These are phyloP conservation scores for Pisolithus thermaeus DNA, from an alignment of 1,284 basidiomycete genomes.

Conservation along the genomic window DNA sequence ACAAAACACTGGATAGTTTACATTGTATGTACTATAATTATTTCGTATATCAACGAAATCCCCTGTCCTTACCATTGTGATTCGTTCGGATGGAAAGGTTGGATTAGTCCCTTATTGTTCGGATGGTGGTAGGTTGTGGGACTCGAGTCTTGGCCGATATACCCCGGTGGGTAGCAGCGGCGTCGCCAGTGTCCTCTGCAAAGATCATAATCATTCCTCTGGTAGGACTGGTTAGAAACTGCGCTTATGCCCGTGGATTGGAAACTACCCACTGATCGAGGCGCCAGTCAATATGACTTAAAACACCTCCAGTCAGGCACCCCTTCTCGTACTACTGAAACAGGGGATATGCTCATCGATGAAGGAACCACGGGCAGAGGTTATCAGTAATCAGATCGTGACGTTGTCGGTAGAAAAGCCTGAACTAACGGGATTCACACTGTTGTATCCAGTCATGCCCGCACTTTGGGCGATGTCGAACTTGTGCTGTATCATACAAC, in stretches of 20 bases:
- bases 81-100: not conserved
- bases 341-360: slow-evolving; percentile 9
- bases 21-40: no score
- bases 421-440: slow-evolving; percentile 29
- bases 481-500: slow-evolving; percentile 2
- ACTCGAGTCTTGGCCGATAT: not conserved
- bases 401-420: slow-evolving; percentile 29
- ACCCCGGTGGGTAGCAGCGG: slow-evolving; percentile 13
- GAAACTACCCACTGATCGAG: slow-evolving; percentile 2
- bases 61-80: no score
- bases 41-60: no score
- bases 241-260: not conserved
- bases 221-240: not conserved
- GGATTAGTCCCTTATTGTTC: not conserved
- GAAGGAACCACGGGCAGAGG: slow-evolving; percentile 19
- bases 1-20: no score
- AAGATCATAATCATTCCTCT: slow-evolving; percentile 29
- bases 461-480: slow-evolving; percentile 28
- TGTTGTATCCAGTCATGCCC: slow-evolving; percentile 31
- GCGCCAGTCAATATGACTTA: slow-evolving; percentile 23
- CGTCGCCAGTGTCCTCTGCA: slow-evolving; percentile 24
- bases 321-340: not conserved
- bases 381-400: slow-evolving; percentile 34
- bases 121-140: slow-evolving; percentile 8
- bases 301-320: not conserved